Percentiles rank a stretch among this genome's conserved stretches.
Conservation (phyloP, 192 early-diverging fungal species). For the Linnemannia elongata region DNA sequence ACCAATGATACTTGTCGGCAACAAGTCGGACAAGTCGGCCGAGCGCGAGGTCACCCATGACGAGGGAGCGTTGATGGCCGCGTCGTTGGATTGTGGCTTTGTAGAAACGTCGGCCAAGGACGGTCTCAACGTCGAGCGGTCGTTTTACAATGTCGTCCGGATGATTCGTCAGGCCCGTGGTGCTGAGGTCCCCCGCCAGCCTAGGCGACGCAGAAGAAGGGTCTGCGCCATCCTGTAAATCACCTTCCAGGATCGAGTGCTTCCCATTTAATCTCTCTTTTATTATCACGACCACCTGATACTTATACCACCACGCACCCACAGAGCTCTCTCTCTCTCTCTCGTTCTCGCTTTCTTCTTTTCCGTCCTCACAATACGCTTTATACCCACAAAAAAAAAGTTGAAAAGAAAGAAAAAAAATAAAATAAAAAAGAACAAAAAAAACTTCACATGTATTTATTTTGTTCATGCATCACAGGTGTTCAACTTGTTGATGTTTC, state of each 20-base stretch:
- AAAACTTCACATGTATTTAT: too few species aligned
- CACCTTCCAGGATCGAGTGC: neutral
- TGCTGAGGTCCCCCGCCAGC: constrained; percentile 39
- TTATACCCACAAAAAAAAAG: too few species aligned
- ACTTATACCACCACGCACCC: neutral
- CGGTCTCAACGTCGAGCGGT: constrained; percentile 90
- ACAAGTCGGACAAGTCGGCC: constrained; percentile 90
- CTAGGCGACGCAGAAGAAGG: constrained; percentile 24
- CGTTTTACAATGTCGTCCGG: constrained; percentile 85
- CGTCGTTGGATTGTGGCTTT: constrained; percentile 82
- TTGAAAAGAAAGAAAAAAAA: too few species aligned
- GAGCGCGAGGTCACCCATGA: constrained; percentile 90
- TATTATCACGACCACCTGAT: neutral
- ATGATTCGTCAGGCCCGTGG: constrained; percentile 80
- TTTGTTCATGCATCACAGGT: too few species aligned
- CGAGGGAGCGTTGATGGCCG: constrained; percentile 85
- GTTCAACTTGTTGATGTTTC: too few species aligned
- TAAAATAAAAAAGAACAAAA: too few species aligned
- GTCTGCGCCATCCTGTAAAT: constrained; percentile 47
- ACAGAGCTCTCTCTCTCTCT: too few species aligned
- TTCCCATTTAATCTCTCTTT: neutral
- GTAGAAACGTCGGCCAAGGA: constrained; percentile 93
- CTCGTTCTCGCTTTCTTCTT: neutral
- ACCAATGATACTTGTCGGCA: constrained; percentile 92
- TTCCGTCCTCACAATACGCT: neutral